phyloP scores from a whole-genome alignment of 129 eudicot species.

The Solidago caesia region DNA sequence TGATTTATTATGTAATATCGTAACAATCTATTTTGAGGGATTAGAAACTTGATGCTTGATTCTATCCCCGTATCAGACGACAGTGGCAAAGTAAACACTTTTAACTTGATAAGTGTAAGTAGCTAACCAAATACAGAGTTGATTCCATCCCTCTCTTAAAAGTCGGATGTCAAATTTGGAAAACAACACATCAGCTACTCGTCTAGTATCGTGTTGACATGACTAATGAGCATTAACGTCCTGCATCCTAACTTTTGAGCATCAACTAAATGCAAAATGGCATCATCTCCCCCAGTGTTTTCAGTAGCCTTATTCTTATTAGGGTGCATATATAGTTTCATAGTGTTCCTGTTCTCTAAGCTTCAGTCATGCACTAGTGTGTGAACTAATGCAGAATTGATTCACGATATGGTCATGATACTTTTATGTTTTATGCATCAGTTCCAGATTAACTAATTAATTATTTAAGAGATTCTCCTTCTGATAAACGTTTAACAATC shows the following conservation, averaged over 20 bases:
- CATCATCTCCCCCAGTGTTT: neutral
- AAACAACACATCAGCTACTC: neutral
- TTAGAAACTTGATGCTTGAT: conserved; percentile 8
- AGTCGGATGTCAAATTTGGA: neutral
- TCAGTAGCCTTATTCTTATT: neutral
- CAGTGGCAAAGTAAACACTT: neutral
- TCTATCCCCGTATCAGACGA: too few species aligned
- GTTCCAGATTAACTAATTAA: conserved; percentile 4
- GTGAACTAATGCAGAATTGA: conserved; percentile 21
- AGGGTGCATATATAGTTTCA: neutral
- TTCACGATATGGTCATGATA: conserved; percentile 21
- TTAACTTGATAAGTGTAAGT: conserved; percentile 6
- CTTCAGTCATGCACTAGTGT: conserved; percentile 10
- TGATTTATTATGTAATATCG: too few species aligned
- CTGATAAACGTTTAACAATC: neutral
- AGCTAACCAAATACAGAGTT: conserved; percentile 1
- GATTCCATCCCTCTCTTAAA: neutral
- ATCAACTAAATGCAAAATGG: conserved; percentile 15
- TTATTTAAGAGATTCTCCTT: conserved; percentile 20
- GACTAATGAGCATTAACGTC: conserved; percentile 20
- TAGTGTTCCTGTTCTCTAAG: neutral
- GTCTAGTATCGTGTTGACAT: conserved; percentile 10
- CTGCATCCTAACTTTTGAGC: conserved; percentile 12
- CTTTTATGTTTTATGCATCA: conserved; percentile 20
- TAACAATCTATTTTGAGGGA: too few species aligned